Base-by-base conservation (phyloP, 768 basidiomycete genomes). In the Macrolepiota dolichaula region DNA sequence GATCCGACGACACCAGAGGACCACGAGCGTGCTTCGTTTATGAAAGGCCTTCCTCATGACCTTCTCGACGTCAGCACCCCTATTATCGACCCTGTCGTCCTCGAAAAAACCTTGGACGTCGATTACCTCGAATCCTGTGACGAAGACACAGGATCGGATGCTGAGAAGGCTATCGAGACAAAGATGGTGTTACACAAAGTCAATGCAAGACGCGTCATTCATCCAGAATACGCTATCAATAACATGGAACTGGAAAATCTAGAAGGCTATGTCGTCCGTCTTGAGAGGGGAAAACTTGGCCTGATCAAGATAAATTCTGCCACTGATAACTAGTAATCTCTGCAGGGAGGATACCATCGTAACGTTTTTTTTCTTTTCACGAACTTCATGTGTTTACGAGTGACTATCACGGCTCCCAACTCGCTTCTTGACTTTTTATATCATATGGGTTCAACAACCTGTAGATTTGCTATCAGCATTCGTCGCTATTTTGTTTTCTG, bases 131-230 rank as follows among this genome's bases (percentile, higher is more conserved):
- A 65, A 55, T 60, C 59, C 35, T 62, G 47, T 52, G 57, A 62
- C 32, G 63, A 66, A 17, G 65, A 65, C 52, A 56, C 57, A 38
- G 67, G 69, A 55, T 76, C 74, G 3, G 74, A 79, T 54, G 69
- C 68, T 4, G 79, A 81, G 61, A 72, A 70, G 47, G 70, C 67
- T 11, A 57, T 66, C 15, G 81, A 81, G 63, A 79, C 78, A 37
- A 80, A 72, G 64, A 79, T 84, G 79, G 80, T 89, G 49, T 71
- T 87, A 44, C 78, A 85, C 61, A 87, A 89, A 67, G 81, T 87
- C 67, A 91, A 91, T 57, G 87, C 88, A 7, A 78, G 89, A 24
- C 80, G 84, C 40, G 77, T 91, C 54, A 80, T 91, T 3, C 88
- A 91, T 64, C 72, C 79, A 32, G 90, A 92, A 71, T 88, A 87